Conservation (phyloP, 306 rosid species). For the Fragaria iinumae region DNA sequence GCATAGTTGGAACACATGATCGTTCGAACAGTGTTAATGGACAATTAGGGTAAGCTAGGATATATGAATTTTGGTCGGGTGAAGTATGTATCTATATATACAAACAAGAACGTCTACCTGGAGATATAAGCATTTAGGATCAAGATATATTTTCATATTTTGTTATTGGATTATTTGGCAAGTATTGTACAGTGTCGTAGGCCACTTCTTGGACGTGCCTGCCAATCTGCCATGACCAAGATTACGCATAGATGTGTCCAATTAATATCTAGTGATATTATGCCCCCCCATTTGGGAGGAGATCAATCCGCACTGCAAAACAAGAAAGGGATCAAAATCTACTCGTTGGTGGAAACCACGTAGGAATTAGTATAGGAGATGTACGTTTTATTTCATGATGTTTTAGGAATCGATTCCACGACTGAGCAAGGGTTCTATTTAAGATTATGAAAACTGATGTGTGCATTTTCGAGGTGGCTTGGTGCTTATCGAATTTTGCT, state of each 20-base stretch:
- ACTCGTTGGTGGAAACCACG: background rate
- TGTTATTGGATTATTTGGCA: slow-evolving; percentile 33
- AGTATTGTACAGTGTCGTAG: slow-evolving; percentile 37
- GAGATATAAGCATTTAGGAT: background rate
- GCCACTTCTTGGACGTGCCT: slow-evolving; percentile 56
- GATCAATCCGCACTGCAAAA: too few species aligned
- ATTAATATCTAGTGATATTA: too few species aligned
- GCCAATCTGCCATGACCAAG: slow-evolving; percentile 27
- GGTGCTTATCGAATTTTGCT: background rate
- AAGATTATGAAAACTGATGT: background rate
- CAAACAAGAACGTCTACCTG: background rate
- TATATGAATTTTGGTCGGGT: background rate
- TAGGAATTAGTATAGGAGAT: background rate
- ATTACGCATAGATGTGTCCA: background rate
- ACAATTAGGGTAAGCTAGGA: background rate
- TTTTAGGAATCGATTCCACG: background rate
- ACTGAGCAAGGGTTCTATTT: background rate
- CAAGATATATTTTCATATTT: background rate
- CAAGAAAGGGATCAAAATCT: background rate
- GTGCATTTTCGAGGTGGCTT: background rate
- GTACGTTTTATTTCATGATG: too few species aligned
- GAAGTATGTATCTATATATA: slow-evolving; percentile 1
- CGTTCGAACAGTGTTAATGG: background rate
- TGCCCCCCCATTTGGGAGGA: background rate
- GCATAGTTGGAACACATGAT: slow-evolving; percentile 52